Evolutionary conservation across 164 flowering plant genomes (phyloP).

Genomic region (Sedum album): DNA sequence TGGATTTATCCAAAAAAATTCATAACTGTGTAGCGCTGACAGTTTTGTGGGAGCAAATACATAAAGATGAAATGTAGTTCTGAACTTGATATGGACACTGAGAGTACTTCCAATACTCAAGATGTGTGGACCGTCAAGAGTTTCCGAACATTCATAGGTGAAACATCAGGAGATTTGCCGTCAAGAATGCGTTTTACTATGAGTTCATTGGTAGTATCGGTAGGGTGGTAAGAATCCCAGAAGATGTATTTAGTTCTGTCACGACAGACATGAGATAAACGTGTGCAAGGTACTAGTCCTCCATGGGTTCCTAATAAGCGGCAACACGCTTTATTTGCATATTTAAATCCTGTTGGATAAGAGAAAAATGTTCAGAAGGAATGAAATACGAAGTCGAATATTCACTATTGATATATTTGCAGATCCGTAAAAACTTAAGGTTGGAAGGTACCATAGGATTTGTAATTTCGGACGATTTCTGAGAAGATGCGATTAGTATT

Average conservation of each 20-base stretch:
- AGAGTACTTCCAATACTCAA: too few relatives aligned
- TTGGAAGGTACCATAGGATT: conserved; percentile 36
- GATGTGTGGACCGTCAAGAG: conserved; percentile 11
- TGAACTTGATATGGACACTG: too few relatives aligned
- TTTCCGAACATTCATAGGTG: conserved; percentile 40
- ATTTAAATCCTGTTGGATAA: conserved; percentile 45
- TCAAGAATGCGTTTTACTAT: conserved; percentile 41
- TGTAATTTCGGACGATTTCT: conserved; percentile 37
- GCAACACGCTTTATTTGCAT: conserved; percentile 44
- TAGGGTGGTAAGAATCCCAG: conserved; percentile 73
- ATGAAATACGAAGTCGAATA: too few relatives aligned
- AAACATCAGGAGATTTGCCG: conserved; percentile 31
- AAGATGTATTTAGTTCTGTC: conserved; percentile 58
- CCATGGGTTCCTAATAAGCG: conserved; percentile 34
- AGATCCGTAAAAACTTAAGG: neutral
- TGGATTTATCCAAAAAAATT: too few relatives aligned
- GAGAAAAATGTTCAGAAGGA: neutral
- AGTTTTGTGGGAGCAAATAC: too few relatives aligned
- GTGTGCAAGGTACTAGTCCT: conserved; percentile 52
- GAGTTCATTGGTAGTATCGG: conserved; percentile 48
- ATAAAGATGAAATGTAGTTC: too few relatives aligned
- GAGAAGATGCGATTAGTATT: conserved; percentile 40
- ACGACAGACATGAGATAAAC: conserved; percentile 37
- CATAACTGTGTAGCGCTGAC: too few relatives aligned
- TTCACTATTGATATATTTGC: too few relatives aligned